Evolutionary conservation across 2,329 filamentous ascomycete genomes (phyloP).

Genomic region (Colletotrichum plurivorum): DNA sequence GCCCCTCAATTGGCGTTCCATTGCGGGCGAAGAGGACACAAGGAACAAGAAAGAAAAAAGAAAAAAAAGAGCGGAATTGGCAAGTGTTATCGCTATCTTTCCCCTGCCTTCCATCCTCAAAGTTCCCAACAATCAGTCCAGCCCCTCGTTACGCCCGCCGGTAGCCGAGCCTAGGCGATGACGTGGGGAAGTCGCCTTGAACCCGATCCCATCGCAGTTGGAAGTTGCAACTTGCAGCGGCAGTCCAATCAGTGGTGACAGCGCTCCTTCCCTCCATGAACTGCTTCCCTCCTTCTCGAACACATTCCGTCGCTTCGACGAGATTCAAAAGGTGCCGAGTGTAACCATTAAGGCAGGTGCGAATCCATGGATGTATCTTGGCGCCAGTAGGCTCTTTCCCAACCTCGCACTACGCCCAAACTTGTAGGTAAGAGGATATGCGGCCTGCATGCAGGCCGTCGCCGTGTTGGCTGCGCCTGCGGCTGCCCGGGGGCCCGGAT

Average conservation of each 20-base stretch:
- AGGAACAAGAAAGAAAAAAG: not conserved
- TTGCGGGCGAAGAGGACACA: not conserved
- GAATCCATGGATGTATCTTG: not conserved
- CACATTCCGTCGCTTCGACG: slow-evolving; percentile 14
- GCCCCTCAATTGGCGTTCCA: too few species aligned
- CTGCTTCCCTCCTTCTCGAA: slow-evolving; percentile 20
- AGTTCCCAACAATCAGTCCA: not conserved
- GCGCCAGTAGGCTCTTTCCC: too few species aligned
- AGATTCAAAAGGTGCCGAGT: slow-evolving; percentile 32
- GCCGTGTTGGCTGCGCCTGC: slow-evolving; percentile 14
- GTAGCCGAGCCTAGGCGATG: slow-evolving; percentile 38
- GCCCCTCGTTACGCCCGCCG: slow-evolving; percentile 31
- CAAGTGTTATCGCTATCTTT: slow-evolving; percentile 34
- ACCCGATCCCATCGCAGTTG: not conserved
- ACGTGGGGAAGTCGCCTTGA: slow-evolving; percentile 22
- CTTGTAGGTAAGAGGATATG: slow-evolving; percentile 24
- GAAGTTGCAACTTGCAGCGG: not conserved
- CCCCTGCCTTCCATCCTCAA: not conserved
- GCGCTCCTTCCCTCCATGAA: not conserved
- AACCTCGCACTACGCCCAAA: not conserved
- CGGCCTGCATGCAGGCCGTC: slow-evolving; percentile 19
- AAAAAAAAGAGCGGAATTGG: slow-evolving; percentile 23
- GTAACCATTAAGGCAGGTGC: slow-evolving; percentile 34
- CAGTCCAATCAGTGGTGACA: not conserved
- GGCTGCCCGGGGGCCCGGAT: slow-evolving; percentile 35